These are phyloP conservation scores for Alternaria sp. DNA, from an alignment of 2,329 filamentous ascomycete species.

Conservation along the genomic window DNA sequence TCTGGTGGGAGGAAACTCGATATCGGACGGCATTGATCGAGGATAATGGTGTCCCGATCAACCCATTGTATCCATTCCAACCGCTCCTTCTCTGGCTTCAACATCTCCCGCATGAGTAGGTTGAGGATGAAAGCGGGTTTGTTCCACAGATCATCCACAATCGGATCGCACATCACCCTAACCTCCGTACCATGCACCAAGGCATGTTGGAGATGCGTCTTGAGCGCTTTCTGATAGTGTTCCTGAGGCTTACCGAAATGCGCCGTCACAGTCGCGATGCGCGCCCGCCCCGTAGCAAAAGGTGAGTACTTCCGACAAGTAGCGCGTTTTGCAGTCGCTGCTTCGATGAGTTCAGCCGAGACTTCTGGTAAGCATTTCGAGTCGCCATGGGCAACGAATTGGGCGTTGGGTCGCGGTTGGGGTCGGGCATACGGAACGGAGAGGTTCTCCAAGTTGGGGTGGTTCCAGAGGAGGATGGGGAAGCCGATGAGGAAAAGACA, in stretches of 20 bases:
- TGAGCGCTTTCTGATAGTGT: conserved; percentile 51
- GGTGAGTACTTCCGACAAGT: conserved; percentile 24
- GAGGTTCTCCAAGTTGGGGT: neutral
- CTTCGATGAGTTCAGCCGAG: conserved; percentile 12
- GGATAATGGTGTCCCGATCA: conserved; percentile 53
- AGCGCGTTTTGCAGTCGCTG: conserved; percentile 17
- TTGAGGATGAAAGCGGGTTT: conserved; percentile 54
- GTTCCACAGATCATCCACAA: conserved; percentile 54
- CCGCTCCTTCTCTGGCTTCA: conserved; percentile 47
- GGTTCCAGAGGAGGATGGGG: conserved; percentile 12
- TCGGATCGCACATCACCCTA: conserved; percentile 49
- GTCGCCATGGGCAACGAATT: conserved; percentile 21
- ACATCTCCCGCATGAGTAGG: conserved; percentile 43
- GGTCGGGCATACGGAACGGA: conserved; percentile 16
- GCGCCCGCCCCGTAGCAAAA: conserved; percentile 13
- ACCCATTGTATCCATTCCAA: conserved; percentile 55
- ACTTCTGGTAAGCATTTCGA: conserved; percentile 22
- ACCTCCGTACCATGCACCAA: conserved; percentile 51
- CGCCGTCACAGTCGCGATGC: conserved; percentile 50
- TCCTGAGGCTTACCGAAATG: conserved; percentile 45
- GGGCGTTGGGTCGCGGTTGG: conserved; percentile 2
- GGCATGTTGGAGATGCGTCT: conserved; percentile 43
- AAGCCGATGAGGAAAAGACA: conserved; percentile 9
- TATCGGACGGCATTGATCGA: conserved; percentile 52
- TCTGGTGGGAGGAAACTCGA: conserved; percentile 48